Base-by-base conservation (phyloP, 139 green algal species). In the Coelastrella sp. region DNA sequence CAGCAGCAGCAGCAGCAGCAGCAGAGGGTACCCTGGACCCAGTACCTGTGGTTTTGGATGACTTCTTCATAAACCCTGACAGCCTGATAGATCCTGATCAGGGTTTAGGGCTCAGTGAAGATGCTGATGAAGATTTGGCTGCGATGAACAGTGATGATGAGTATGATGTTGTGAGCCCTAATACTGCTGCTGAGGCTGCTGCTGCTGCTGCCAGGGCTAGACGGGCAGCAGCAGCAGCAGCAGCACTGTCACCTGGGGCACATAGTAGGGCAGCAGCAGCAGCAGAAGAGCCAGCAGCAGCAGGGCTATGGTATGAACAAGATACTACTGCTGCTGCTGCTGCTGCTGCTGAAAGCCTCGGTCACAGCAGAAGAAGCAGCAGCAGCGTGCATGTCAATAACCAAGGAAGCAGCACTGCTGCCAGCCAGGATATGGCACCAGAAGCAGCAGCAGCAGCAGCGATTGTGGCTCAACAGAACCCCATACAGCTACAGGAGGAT, bases 11-110 rank as follows among this genome's bases (percentile, higher is more conserved):
- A 27, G 53, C 75, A 69, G 75, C 75, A 53, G 51, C 75, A n/a
- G 53, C 34, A 53, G 51, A 48, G 27, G 74, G 2, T 50, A 48
- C 27, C 8, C 15, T 51, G 21, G 40, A 60, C 6, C 40, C 75
- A 9, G 37, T 82, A 1, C 53, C 75, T 32, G 75, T 82, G 75
- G 75, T 82, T 53, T 82, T 82, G 35, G 75, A 82, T 21, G 75
- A 82, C 53, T 82, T 71, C 37, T 82, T 82, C 75, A 60, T 45
- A 64, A 66, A 40, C 72, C 72, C 72, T 34, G 72, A 32, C 17
- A 48, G 38, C 45, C 48, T 27, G 2, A 67, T 35, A 50, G 34
- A 21, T 27, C 19, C 43, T 23, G 48, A 50, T 32, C 30, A 80
- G 72, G 72, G 48, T 45, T 35, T 38, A 63, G 71, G 27, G n/a